Evolutionary conservation across 306 rosid genomes (phyloP), one percentile per base, ranked within the genome.

Genomic region (Castanopsis chinensis): DNA sequence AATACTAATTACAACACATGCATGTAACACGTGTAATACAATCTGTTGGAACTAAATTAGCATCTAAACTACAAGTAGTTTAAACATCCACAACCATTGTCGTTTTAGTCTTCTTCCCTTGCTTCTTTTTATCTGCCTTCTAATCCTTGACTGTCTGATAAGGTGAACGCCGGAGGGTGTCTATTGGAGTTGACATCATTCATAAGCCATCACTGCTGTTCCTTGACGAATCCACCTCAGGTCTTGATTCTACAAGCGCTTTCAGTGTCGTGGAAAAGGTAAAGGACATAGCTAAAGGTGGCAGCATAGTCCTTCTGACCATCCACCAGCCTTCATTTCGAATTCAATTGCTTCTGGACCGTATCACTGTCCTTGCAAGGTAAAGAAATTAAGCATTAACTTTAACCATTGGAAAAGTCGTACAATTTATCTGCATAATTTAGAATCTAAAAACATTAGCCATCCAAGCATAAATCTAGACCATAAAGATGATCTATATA

Each of bases 171-270:
- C 72, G 96, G 30, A 88, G 97, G 73, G 97, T 92, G 4, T 94
- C 98, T 1, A 94, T 91, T 1, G 96, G 98, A 78, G 85, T 92
- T 56, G 94, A 92, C 85, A 94, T 92, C 73, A 94, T 92, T 28
- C 98, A 92, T 75, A 92, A 90, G 63, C 94, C 98, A 60, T 81
- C 93, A 2, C 84, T 94, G 74, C 76, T 94, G 54, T 92, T 94
- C 83, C 90, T 92, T 4, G 98, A 94, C 14, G 98, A 94, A 76
- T 97, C 98, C 41, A 94, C 98, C 85, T 89, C 97, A 13, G 98
- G 98, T 37, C 90, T 94, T 4, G 98, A 94, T 83, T 94, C 98
- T 5, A 92, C 94, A 0, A 94, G 97, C 67, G 98, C 98, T 72
- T 86, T 83, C 73, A 92, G 92, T 77, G 97, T 92, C 0, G 97